Conservation (phyloP, 2,329 filamentous ascomycete genomes). For the Aspergillus phoenicis region DNA sequence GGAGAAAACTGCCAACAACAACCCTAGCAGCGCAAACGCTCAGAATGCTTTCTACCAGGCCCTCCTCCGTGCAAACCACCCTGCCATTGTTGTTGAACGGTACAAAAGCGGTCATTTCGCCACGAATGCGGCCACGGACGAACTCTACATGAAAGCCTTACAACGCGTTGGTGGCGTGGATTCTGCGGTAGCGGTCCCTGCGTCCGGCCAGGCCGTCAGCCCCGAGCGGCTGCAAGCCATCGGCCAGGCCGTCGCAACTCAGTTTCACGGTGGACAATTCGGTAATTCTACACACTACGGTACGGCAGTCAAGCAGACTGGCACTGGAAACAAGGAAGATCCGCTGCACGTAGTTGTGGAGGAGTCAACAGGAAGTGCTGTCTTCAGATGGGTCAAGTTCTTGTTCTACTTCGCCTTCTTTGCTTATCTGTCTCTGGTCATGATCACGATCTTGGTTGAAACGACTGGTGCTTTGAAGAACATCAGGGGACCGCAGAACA, state of each 20-base stretch:
- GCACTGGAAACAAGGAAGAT: conserved; percentile 73
- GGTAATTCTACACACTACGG: conserved; percentile 43
- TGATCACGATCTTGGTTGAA: conserved; percentile 82
- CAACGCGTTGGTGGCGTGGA: conserved; percentile 57
- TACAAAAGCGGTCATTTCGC: conserved; percentile 87
- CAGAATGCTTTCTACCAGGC: conserved; percentile 95
- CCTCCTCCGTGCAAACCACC: conserved; percentile 87
- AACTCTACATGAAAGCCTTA: conserved; percentile 76
- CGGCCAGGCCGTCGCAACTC: conserved; percentile 78
- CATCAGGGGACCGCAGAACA: conserved; percentile 69
- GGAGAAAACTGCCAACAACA: conserved; percentile 91
- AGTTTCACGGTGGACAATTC: conserved; percentile 64
- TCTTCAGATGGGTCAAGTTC: conserved; percentile 94
- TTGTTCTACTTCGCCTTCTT: conserved; percentile 75
- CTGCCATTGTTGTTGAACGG: conserved; percentile 85
- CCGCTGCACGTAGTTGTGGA: conserved; percentile 97
- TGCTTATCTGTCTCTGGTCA: conserved; percentile 75
- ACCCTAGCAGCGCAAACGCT: conserved; percentile 80
- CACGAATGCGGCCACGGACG: conserved; percentile 74
- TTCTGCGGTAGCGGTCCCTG: conserved; percentile 25
- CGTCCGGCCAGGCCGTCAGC: conserved; percentile 47
- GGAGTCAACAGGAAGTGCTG: conserved; percentile 73
- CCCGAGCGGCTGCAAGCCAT: conserved; percentile 73
- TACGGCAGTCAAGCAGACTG: conserved; percentile 50
- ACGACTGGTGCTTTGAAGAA: conserved; percentile 77